Evolutionary conservation across 129 eudicot genomes (phyloP).

Genomic region (Sambucus nigra): DNA sequence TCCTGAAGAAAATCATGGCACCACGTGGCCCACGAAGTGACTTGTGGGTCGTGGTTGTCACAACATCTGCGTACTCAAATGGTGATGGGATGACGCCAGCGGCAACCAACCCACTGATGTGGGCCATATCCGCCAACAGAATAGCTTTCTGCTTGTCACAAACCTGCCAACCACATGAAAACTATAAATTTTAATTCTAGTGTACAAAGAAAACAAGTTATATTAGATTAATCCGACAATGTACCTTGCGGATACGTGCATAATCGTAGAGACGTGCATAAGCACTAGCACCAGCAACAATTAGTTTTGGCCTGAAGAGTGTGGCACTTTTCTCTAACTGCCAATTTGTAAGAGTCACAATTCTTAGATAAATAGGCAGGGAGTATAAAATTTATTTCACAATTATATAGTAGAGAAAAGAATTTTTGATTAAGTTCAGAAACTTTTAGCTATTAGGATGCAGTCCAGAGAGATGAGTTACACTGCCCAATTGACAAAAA

Average conservation of each 20-base stretch:
- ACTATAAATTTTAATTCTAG: not conserved
- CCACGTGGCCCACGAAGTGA: slow-evolving; percentile 99
- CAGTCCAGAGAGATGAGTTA: too few species aligned
- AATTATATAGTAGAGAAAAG: too few species aligned
- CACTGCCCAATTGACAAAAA: too few species aligned
- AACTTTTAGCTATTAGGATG: too few species aligned
- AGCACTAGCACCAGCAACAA: slow-evolving; percentile 99
- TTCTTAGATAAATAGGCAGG: not conserved
- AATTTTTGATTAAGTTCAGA: too few species aligned
- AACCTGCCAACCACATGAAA: slow-evolving; percentile 35
- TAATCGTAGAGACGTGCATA: slow-evolving; percentile 94
- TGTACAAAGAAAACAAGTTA: slow-evolving; percentile 1
- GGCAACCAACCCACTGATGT: slow-evolving; percentile 92
- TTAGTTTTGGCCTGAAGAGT: slow-evolving; percentile 92
- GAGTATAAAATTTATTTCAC: too few species aligned
- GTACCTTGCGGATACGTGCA: slow-evolving; percentile 76
- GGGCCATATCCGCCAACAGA: slow-evolving; percentile 92
- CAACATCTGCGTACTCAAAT: slow-evolving; percentile 90
- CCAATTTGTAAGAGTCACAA: slow-evolving; percentile 16
- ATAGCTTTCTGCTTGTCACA: slow-evolving; percentile 92
- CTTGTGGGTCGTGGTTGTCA: slow-evolving; percentile 95
- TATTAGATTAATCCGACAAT: not conserved
- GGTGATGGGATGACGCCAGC: slow-evolving; percentile 94
- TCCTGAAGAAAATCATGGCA: slow-evolving; percentile 93
- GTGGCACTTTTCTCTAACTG: slow-evolving; percentile 98